phyloP scores from a whole-genome alignment of 768 basidiomycete genomes.

The Butyriboletus loyo region DNA sequence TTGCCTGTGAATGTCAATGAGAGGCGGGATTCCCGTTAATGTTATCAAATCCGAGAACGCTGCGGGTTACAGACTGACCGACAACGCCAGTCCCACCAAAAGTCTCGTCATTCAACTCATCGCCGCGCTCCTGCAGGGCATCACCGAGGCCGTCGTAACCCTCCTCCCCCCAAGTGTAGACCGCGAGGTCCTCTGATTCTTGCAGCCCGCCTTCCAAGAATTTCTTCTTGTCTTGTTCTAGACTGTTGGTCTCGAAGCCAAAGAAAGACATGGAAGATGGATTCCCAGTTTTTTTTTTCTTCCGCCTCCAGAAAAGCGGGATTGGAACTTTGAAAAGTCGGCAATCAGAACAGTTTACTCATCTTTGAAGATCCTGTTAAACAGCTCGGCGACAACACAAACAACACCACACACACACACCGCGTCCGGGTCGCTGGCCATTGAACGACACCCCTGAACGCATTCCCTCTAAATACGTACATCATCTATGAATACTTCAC shows the following conservation, averaged over 20 bases:
- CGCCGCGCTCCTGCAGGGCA: conserved; percentile 81
- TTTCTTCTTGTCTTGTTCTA: conserved; percentile 63
- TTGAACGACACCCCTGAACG: background rate
- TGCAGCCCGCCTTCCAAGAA: conserved; percentile 48
- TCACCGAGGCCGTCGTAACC: conserved; percentile 88
- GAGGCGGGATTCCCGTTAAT: background rate
- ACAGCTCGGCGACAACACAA: conserved; percentile 13
- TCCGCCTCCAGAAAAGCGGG: conserved; percentile 16
- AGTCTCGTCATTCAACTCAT: conserved; percentile 96
- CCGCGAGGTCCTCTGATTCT: conserved; percentile 78
- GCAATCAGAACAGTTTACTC: conserved; percentile 13
- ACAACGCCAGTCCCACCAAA: conserved; percentile 73
- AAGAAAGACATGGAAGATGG: conserved; percentile 71
- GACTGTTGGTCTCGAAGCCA: conserved; percentile 60
- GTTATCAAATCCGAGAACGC: conserved; percentile 11
- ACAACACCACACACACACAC: conserved; percentile 25
- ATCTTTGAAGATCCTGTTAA: conserved; percentile 4
- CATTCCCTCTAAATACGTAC: background rate
- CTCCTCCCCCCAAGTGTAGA: conserved; percentile 91
- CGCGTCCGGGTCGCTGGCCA: background rate
- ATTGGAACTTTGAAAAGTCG: conserved; percentile 11
- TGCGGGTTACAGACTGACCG: conserved; percentile 51
- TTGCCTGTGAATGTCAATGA: conserved; percentile 51
- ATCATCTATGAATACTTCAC: conserved; percentile 15
- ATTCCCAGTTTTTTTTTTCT: conserved; percentile 13